These are phyloP conservation scores for Sequoiadendron giganteum DNA, from an alignment of 75 land plant genomes.

Conservation along the genomic window DNA sequence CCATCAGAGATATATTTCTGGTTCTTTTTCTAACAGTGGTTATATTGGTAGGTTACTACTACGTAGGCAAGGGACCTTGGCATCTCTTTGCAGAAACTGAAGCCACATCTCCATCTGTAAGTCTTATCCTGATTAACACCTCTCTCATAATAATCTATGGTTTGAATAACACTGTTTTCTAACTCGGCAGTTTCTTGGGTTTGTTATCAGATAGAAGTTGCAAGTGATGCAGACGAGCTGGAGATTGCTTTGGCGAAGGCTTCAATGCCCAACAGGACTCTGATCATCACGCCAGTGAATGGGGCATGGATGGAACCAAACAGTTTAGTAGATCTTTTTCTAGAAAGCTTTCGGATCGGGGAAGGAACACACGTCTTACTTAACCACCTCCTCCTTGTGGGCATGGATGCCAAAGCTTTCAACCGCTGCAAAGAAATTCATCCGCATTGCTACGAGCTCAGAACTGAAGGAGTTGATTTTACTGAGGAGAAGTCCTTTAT, in stretches of 20 bases:
- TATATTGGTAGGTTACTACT: not conserved
- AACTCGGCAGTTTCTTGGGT: not conserved
- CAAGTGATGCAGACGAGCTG: conserved; percentile 25
- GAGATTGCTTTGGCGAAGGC: conserved; percentile 29
- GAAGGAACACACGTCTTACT: no score
- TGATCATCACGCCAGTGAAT: conserved; percentile 18
- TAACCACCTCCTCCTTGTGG: not conserved
- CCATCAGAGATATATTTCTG: not conserved
- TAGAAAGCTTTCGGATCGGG: no score
- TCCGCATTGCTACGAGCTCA: not conserved
- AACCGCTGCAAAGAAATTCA: no score
- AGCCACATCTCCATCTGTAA: not conserved
- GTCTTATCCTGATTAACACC: not conserved
- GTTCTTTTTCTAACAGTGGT: not conserved
- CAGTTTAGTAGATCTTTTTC: no score
- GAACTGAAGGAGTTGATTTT: no score
- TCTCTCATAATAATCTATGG: not conserved
- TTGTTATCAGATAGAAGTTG: not conserved
- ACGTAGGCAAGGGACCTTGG: not conserved
- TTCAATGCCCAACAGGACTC: conserved; percentile 39
- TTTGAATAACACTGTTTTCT: not conserved
- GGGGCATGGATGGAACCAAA: no score
- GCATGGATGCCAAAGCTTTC: not conserved
- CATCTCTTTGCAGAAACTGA: not conserved
- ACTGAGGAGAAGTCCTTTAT: no score